phyloP scores from a whole-genome alignment of 345 rosid genomes.

The Rhodamnia argentea region DNA sequence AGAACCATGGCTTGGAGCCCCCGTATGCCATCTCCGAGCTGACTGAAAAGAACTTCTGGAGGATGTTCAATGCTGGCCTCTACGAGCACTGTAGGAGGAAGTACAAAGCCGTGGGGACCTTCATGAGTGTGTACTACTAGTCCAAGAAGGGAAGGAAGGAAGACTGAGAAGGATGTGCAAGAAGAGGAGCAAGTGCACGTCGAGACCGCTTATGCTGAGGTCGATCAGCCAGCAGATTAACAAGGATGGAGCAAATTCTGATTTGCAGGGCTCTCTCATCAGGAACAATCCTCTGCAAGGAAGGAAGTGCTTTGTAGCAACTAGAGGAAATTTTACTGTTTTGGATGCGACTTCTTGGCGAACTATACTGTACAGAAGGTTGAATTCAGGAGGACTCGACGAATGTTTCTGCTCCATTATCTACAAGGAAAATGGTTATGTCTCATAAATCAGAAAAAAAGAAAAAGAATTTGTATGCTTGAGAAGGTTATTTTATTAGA shows the following conservation, averaged over 20 bases:
- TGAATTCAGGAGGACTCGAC: constrained; percentile 46
- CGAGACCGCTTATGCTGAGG: constrained; percentile 59
- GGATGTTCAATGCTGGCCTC: constrained; percentile 80
- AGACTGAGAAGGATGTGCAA: constrained; percentile 96
- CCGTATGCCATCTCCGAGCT: constrained; percentile 94
- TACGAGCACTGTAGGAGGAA: constrained; percentile 80
- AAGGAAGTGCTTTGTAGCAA: constrained; percentile 84
- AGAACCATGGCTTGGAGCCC: constrained; percentile 90
- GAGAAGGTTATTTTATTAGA: too few relatives aligned
- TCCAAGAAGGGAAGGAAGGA: constrained; percentile 81
- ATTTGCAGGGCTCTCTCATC: neutral
- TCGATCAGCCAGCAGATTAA: constrained; percentile 15
- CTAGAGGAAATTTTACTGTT: constrained; percentile 72
- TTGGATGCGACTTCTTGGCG: constrained; percentile 57
- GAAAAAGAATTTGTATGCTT: too few relatives aligned
- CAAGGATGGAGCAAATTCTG: neutral
- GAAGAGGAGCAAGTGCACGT: constrained; percentile 88
- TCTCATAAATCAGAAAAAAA: too few relatives aligned
- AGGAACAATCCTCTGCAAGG: constrained; percentile 47
- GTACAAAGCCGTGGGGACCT: constrained; percentile 88
- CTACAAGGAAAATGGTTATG: constrained; percentile 10
- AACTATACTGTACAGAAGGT: constrained; percentile 44
- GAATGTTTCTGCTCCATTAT: constrained; percentile 69
- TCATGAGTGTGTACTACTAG: constrained; percentile 98
- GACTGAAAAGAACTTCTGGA: constrained; percentile 85